These are phyloP conservation scores for Trichoderma polysporum DNA, from an alignment of 2,329 filamentous ascomycete genomes.

Conservation along the genomic window DNA sequence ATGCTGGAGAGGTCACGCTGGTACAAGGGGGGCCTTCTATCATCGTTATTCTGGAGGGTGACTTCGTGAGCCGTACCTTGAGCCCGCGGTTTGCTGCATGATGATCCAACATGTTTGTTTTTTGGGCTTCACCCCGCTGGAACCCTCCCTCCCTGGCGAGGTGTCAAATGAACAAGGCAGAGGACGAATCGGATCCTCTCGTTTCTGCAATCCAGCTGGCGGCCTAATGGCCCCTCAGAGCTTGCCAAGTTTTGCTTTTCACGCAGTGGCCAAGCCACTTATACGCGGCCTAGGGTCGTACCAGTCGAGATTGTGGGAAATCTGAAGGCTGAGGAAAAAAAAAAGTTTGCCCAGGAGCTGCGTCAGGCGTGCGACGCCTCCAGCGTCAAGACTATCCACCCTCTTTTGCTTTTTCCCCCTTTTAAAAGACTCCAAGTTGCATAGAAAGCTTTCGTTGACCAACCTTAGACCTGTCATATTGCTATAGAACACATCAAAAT, in stretches of 20 bases:
- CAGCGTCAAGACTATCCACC: not conserved
- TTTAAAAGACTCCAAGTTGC: not conserved
- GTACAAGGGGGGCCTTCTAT: not conserved
- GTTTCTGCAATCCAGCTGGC: not conserved
- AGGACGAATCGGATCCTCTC: not conserved
- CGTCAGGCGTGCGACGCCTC: not conserved
- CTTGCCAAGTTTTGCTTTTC: not conserved
- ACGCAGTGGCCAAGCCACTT: slow-evolving; percentile 2
- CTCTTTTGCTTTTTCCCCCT: not conserved
- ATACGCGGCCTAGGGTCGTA: slow-evolving; percentile 8
- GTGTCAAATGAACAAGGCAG: not conserved
- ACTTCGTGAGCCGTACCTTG: not conserved
- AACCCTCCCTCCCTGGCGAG: not conserved
- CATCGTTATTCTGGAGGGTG: not conserved
- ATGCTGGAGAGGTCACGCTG: not conserved
- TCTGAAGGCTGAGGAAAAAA: not conserved
- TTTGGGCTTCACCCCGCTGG: not conserved
- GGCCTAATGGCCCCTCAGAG: not conserved
- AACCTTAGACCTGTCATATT: not conserved
- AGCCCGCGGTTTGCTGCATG: not conserved
- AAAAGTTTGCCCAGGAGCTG: not conserved
- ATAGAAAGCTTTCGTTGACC: not conserved
- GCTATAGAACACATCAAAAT: not conserved
- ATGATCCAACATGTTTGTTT: not conserved
- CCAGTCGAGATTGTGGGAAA: not conserved